Base-by-base conservation (phyloP, 2,329 filamentous ascomycete species). In the Colletotrichum sp. region DNA sequence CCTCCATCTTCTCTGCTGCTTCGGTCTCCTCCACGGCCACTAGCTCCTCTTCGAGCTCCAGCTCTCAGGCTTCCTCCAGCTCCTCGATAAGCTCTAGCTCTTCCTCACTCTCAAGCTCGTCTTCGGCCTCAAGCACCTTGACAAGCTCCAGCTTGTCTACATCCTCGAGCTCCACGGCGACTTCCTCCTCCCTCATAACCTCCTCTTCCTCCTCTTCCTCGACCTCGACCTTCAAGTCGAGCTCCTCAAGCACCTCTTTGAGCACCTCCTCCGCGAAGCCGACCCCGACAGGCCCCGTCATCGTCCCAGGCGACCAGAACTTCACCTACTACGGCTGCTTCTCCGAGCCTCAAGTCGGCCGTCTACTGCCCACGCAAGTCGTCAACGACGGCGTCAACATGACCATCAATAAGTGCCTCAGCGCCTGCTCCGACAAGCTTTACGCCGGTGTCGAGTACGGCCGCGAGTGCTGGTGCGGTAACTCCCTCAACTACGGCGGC, bases 251-350 rank as follows among this genome's bases (percentile, higher is more conserved):
- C 66, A 71, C 77, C 5, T n/a, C 34, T 6, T 28, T 9, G 6
- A 32, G 59, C 16, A 65, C 63, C 9, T 69, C 67, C 3, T 63
- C 72, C 12, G 77, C 80, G 1, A 57, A 60, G 24, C 76, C 81
- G 8, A 78, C 78, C 0, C 72, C 80, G 3, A 82, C 81, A 2
- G 79, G 69, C 0, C 83, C 84, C 0, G 68, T 81, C n/a, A 80
- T 85, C 12, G 82, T 79, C 32, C 75, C 75, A 0, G 85, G 85
- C 2, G 85, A 85, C 72, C 80, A 78, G 52, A 85, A 85, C 78
- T 86, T 84, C 21, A 84, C 83, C 2, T 85, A 81, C 71, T 85
- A 85, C 69, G 82, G 81, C 2, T 86, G 85, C 52, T 80, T 84
- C 1, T 76, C 78, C 0, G 84, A 86, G 69, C 85, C 85, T 0